Conservation (phyloP, 208 protist species). For the Acanthamoeba castellanii region DNA sequence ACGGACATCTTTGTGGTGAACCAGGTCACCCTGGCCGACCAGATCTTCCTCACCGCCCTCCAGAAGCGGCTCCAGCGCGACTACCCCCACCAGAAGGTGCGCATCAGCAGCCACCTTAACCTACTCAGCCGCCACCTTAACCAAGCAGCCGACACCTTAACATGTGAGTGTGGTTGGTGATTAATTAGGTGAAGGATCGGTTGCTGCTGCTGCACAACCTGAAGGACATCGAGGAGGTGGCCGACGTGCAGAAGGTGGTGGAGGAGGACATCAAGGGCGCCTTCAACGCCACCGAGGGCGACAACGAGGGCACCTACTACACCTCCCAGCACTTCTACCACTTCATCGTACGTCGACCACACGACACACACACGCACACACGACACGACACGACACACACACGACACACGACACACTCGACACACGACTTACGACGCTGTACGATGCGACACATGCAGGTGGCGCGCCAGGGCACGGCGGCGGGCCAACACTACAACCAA, state of each 20-base stretch:
- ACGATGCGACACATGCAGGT: background rate
- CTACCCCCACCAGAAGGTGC: background rate
- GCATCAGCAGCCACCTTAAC: background rate
- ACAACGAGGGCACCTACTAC: slow-evolving; percentile 2
- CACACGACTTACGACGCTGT: background rate
- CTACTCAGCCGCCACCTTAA: too few species aligned
- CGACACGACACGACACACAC: background rate
- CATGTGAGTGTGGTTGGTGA: background rate
- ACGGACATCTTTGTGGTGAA: background rate
- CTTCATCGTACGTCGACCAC: background rate
- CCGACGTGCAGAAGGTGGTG: background rate
- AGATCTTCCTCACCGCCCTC: slow-evolving; percentile 21
- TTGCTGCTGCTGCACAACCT: background rate
- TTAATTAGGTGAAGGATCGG: background rate
- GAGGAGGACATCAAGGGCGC: background rate
- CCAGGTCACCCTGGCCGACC: slow-evolving; percentile 1
- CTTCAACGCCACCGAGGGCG: background rate
- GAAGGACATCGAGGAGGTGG: slow-evolving; percentile 26
- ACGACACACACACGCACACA: background rate
- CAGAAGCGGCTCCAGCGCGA: background rate
- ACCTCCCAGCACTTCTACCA: background rate
- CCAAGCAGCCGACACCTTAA: too few species aligned
- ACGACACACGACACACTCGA: background rate
- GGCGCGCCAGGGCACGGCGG: background rate
- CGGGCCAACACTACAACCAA: background rate